Evolutionary conservation across 2,329 filamentous ascomycete genomes (phyloP).

Genomic region (Balansia obtecta): DNA sequence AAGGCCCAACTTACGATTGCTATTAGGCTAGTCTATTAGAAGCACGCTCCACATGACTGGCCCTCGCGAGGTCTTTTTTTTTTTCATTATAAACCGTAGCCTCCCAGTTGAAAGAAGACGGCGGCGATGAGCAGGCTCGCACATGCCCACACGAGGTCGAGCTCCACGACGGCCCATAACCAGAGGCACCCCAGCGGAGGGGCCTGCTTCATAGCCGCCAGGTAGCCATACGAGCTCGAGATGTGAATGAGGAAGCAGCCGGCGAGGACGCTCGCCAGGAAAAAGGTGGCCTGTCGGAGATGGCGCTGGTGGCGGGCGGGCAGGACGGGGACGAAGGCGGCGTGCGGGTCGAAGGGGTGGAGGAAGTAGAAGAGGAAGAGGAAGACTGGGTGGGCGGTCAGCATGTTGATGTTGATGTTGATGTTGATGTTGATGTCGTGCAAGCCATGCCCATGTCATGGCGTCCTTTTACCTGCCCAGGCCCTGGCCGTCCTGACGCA

Average conservation of each 20-base stretch:
- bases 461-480: constrained; percentile 33
- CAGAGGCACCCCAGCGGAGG: constrained; percentile 84
- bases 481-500: constrained; percentile 38
- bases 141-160: constrained; percentile 57
- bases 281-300: constrained; percentile 51
- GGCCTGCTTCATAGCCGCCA: constrained; percentile 81
- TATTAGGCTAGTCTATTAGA: too few relatives aligned
- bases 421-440: too few relatives aligned
- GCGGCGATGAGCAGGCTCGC: constrained; percentile 34
- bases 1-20: too few relatives aligned
- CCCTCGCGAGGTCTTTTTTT: too few relatives aligned
- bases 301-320: constrained; percentile 31
- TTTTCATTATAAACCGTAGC: constrained; percentile 24
- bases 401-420: too few relatives aligned
- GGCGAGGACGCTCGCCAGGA: constrained; percentile 42
- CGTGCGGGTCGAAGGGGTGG: constrained; percentile 39
- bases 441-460: too few relatives aligned
- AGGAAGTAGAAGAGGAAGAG: constrained; percentile 42
- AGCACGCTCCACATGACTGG: too few relatives aligned
- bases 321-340: constrained; percentile 36
- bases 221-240: constrained; percentile 69
- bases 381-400: constrained; percentile 32
- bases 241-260: constrained; percentile 75
- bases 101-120: constrained; percentile 34
- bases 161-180: constrained; percentile 87